phyloP scores from a whole-genome alignment of 1,284 basidiomycete genomes.

The Tetrapyrgos nigripes region DNA sequence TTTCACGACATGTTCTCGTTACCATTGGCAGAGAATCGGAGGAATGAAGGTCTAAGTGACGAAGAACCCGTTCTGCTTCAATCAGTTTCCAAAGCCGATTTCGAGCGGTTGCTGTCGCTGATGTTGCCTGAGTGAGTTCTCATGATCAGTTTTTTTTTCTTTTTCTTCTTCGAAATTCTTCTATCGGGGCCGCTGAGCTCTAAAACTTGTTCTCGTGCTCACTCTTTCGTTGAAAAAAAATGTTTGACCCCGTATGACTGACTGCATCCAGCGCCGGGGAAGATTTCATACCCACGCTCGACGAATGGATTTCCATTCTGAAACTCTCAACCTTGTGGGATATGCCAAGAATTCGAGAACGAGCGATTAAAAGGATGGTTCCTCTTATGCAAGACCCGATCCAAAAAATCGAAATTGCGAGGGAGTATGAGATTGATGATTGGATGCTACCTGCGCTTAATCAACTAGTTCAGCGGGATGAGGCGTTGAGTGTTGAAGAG shows the following conservation, averaged over 20 bases:
- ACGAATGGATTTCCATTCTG: conserved; percentile 27
- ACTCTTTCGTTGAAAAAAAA: too few species aligned
- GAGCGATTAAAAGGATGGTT: conserved; percentile 24
- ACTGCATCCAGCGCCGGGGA: conserved; percentile 11
- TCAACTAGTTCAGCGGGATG: conserved; percentile 22
- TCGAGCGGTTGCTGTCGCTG: conserved; percentile 25
- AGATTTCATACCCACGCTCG: conserved; percentile 9
- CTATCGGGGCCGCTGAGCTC: too few species aligned
- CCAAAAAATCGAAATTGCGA: conserved; percentile 23
- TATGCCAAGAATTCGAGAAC: conserved; percentile 22
- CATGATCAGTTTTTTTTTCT: too few species aligned
- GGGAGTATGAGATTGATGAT: conserved; percentile 21
- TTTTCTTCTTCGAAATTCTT: too few species aligned
- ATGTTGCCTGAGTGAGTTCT: conserved; percentile 29
- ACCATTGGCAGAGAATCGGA: not conserved
- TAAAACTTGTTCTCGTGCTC: not conserved
- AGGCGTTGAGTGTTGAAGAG: conserved; percentile 25
- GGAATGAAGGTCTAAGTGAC: conserved; percentile 8
- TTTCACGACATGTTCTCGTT: conserved; percentile 30
- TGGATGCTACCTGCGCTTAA: conserved; percentile 31
- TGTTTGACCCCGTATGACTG: too few species aligned
- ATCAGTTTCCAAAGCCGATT: conserved; percentile 22
- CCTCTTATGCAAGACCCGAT: conserved; percentile 19
- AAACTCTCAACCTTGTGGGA: conserved; percentile 9
- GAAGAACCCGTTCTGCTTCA: conserved; percentile 21